These are phyloP conservation scores for Stephanodiscus minutulus DNA, from an alignment of 108 stramenopile species.

Conservation along the genomic window DNA sequence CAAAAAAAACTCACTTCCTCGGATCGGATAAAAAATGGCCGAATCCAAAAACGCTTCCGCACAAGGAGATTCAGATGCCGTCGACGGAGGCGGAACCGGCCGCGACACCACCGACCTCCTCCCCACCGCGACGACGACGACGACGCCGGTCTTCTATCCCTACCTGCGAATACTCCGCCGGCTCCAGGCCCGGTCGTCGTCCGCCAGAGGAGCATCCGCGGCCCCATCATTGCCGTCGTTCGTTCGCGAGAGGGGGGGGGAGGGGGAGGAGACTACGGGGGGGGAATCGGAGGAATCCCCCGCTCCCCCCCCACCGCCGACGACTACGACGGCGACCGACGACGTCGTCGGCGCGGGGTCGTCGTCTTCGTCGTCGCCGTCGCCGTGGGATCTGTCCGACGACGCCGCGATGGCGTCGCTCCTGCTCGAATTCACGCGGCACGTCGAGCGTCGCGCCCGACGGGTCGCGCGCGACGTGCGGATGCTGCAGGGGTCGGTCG, in stretches of 20 bases:
- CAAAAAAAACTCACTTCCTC: too few species aligned
- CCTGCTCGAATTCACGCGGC: constrained; percentile 30
- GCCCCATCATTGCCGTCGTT: neutral
- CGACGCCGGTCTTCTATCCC: constrained; percentile 4
- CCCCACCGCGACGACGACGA: neutral
- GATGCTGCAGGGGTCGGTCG: constrained; percentile 12
- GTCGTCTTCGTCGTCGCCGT: neutral
- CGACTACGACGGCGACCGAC: neutral
- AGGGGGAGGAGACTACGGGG: too few species aligned
- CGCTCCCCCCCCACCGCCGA: neutral
- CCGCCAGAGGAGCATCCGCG: neutral
- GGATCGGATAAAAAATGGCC: too few species aligned
- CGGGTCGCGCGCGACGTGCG: constrained; percentile 17
- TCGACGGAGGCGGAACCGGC: too few species aligned
- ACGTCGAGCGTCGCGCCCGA: constrained; percentile 17
- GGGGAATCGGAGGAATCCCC: too few species aligned
- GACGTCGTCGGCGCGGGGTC: neutral
- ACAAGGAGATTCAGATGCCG: too few species aligned
- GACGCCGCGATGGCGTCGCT: constrained; percentile 33
- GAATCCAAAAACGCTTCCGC: too few species aligned
- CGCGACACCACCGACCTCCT: too few species aligned
- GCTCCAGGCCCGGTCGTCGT: constrained; percentile 13
- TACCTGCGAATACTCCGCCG: constrained; percentile 16
- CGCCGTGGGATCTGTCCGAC: constrained; percentile 29
- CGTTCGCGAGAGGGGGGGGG: too few species aligned